Base-by-base conservation (phyloP, 2,329 filamentous ascomycete genomes). In the Ophiostoma sp. region DNA sequence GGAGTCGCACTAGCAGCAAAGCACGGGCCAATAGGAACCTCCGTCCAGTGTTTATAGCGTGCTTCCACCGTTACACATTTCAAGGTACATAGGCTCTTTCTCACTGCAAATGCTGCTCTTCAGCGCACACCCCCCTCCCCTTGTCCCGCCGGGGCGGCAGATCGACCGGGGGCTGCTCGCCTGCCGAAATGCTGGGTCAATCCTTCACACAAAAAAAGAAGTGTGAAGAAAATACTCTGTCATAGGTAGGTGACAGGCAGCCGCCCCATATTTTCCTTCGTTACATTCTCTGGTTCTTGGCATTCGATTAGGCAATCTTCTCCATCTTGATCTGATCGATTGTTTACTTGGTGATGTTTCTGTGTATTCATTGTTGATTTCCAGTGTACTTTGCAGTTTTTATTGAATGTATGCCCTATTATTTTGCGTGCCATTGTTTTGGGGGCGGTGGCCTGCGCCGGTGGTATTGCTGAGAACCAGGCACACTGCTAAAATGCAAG, bases 111-210 rank as follows among this genome's bases (percentile, higher is more conserved):
- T 48, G 17, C n/a, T 20, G 62, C 5, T 31, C 35, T 39, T 68
- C 52, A 41, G 33, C 67, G 23, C 35, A 60, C 70, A 64, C 64
- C 39, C 67, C 39, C 60, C 54, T 62, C 41, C 57, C 64, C 66
- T 44, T 68, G 71, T 70, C 72, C 72, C 71, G 70, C 71, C 41
- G 67, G 31, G 36, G 35, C 73, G 73, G 73, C 73, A 73, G 73
- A 74, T 74, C 73, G 73, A 74, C 73, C 71, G 72, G 72, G 72
- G 72, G 66, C 68, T 48, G 65, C 48, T 70, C 65, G 69, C 68
- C 69, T 69, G 73, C 73, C 73, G 69, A 72, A 71, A 71, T 68
- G 69, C 69, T 70, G 69, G 69, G 69, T 70, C 65, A 57, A 27
- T 35, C 62, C 35, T 39, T 65, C 20, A 39, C 35, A 39, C 35